These are phyloP conservation scores for Colletotrichum sidae DNA, from an alignment of 2,329 filamentous ascomycete species.

Conservation along the genomic window DNA sequence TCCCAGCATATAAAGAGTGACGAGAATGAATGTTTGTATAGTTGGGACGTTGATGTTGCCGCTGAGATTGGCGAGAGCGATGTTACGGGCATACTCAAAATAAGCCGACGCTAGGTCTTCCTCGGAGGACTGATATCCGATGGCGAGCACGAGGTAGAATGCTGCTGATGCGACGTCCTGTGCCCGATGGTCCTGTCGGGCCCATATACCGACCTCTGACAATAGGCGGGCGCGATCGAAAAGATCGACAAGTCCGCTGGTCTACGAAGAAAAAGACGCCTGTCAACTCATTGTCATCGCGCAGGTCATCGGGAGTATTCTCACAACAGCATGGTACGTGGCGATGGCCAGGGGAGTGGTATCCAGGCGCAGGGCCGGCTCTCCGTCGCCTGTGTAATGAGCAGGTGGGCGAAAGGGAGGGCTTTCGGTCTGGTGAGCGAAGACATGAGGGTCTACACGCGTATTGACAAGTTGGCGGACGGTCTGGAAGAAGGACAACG, in stretches of 20 bases:
- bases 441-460: conserved; percentile 60
- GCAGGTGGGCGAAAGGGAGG: conserved; percentile 53
- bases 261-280: conserved; percentile 40
- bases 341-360: conserved; percentile 38
- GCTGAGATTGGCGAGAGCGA: conserved; percentile 57
- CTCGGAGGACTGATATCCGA: conserved; percentile 57
- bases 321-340: conserved; percentile 41
- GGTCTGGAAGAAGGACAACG: conserved; percentile 67
- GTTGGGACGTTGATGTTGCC: conserved; percentile 61
- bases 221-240: conserved; percentile 56
- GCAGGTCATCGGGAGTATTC: background rate
- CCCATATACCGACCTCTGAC: conserved; percentile 57
- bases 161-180: conserved; percentile 55
- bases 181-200: conserved; percentile 45
- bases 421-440: conserved; percentile 60
- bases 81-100: conserved; percentile 62
- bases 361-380: conserved; percentile 39
- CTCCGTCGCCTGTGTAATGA: conserved; percentile 29
- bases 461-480: conserved; percentile 63
- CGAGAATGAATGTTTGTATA: conserved; percentile 61
- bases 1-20: conserved; percentile 66
- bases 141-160: conserved; percentile 60
- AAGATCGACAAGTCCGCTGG: conserved; percentile 60
- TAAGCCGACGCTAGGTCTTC: conserved; percentile 56
- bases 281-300: conserved; percentile 3